Percentiles rank a stretch among this genome's conserved stretches.
phyloP scores from a whole-genome alignment of 352 stramenopile species.

The Globisporangium ultimum region DNA sequence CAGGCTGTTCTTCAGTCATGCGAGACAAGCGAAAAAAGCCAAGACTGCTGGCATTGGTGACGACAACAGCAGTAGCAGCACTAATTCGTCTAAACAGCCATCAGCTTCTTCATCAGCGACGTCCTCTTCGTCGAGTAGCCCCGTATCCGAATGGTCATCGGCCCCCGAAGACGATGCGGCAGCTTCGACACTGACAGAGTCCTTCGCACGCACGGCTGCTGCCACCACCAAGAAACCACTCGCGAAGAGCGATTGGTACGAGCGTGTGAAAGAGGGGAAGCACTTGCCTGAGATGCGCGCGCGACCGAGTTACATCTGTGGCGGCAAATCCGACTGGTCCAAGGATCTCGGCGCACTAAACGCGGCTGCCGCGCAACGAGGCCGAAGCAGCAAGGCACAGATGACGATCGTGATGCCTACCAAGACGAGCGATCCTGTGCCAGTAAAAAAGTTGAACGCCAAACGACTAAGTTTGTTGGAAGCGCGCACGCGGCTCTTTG shows the following conservation, averaged over 20 bases:
- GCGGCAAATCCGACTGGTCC: conserved; percentile 58
- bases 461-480: conserved; percentile 56
- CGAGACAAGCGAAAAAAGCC: conserved; percentile 4
- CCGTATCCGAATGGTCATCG: conserved; percentile 45
- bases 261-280: conserved; percentile 34
- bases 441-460: conserved; percentile 17
- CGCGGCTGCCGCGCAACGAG: conserved; percentile 1
- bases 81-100: conserved; percentile 2
- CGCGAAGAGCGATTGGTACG: conserved; percentile 47
- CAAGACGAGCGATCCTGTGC: conserved; percentile 14
- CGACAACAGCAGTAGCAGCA: not conserved
- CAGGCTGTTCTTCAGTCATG: conserved; percentile 62
- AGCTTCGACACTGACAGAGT: conserved; percentile 7
- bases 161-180: conserved; percentile 41
- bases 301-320: conserved; percentile 62
- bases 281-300: conserved; percentile 51
- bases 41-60: not conserved
- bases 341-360: conserved; percentile 24
- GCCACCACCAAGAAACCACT: conserved; percentile 14
- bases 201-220: conserved; percentile 9
- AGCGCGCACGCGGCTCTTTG: conserved; percentile 41
- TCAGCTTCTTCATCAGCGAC: conserved; percentile 1
- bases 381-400: conserved; percentile 9
- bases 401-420: not conserved
- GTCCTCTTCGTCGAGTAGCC: conserved; percentile 35